Evolutionary conservation across 1,284 basidiomycete genomes (phyloP).

Genomic region (Amylostereum areolatum): DNA sequence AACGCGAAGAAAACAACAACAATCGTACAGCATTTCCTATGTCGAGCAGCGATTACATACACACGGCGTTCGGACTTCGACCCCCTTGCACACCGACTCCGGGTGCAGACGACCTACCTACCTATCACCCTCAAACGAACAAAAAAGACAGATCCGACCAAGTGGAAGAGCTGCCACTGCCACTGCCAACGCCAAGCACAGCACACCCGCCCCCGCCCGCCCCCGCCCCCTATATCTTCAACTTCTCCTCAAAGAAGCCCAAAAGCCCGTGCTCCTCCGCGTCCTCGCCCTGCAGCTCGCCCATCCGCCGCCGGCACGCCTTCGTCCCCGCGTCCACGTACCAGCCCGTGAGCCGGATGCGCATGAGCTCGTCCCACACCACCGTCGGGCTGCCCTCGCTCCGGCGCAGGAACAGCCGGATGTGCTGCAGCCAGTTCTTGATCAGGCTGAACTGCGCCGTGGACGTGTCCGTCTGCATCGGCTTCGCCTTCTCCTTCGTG

Average conservation of each 20-base stretch:
- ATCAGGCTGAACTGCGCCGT: slow-evolving; percentile 41
- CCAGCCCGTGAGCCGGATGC: slow-evolving; percentile 24
- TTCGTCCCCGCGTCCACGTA: slow-evolving; percentile 4
- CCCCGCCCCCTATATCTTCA: slow-evolving; percentile 6
- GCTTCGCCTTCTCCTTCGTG: background rate
- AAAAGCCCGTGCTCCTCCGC: slow-evolving; percentile 9
- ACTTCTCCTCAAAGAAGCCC: slow-evolving; percentile 15
- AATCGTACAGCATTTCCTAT: too few species aligned
- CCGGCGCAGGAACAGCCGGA: slow-evolving; percentile 40
- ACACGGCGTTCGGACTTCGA: too few species aligned
- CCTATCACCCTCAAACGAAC: too few species aligned
- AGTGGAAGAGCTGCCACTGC: too few species aligned
- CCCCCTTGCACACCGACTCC: too few species aligned
- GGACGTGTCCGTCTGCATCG: background rate
- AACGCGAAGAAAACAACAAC: too few species aligned
- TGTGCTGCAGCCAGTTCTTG: slow-evolving; percentile 51
- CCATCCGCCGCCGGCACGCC: background rate
- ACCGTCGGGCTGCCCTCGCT: slow-evolving; percentile 41
- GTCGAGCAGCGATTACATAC: too few species aligned
- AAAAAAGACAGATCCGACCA: too few species aligned
- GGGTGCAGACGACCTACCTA: too few species aligned
- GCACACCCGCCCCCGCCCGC: background rate
- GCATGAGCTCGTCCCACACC: slow-evolving; percentile 53
- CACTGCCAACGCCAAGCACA: background rate
- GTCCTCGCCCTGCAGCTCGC: background rate